Base-by-base conservation (phyloP, 495 filamentous ascomycete species). In the Trichoderma virens region DNA sequence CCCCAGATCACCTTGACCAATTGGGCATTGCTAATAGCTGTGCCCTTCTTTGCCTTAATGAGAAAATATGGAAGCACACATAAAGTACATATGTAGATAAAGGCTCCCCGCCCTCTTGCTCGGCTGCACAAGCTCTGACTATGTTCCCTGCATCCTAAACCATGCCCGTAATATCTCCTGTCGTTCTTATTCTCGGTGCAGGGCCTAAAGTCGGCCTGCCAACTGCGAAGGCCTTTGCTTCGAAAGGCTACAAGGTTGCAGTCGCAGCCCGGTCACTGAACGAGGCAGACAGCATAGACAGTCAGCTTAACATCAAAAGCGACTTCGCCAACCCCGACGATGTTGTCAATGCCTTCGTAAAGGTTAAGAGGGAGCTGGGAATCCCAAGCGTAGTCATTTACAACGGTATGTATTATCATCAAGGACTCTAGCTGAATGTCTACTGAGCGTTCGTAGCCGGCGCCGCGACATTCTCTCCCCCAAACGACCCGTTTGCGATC, bases 351-450 rank as follows among this genome's bases (percentile, higher is more conserved):
- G 70, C 69, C 35, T 82, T 82, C 66, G 62, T 68, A 18, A 76
- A 76, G 59, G 76, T 80, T 43, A 76, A 73, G 62, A 38, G 56
- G 56, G 28, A 56, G 30, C 64, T 79, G 2, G 78, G 78, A 62
- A n/a, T 71, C 32, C 80, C 80, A 59, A 75, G 70, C 66, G 79
- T 81, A 20, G 80, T 83, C 20, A 70, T 83, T 27, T 83, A 81
- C 67, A 83, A 83, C 71, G 78, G 80, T 80, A 69, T 66, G 60
- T 38, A 13, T 63, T 59, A 51, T 25, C 39, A 14, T 16, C 60
- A 7, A 30, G 62, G 41, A 45, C 47, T 14, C 62, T 63, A 59
- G 23, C 31, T 67, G 51, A 69, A 6, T 66, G 30, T 31, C 11
- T 65, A 32, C 64, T 39, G 27, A 60, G 67, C 51, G 51, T 56